Percentiles rank a stretch among this genome's conserved stretches.
phyloP scores from a whole-genome alignment of 73 alveolate species.

The Tetrahymena borealis region DNA sequence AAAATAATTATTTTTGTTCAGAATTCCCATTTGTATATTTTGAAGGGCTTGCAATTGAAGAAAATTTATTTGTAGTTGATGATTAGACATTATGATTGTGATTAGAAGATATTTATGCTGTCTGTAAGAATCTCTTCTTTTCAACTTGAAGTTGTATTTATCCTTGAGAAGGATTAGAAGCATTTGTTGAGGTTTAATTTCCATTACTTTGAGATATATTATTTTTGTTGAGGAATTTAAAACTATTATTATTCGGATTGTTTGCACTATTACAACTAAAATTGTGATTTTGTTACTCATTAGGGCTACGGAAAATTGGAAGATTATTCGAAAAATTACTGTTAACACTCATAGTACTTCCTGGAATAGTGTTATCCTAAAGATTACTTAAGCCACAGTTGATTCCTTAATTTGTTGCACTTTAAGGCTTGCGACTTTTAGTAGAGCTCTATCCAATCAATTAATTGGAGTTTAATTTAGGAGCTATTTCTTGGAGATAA shows the following conservation, averaged over 20 bases:
- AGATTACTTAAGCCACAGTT: not conserved
- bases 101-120: not conserved
- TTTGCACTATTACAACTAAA: not conserved
- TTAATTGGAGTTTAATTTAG: not conserved
- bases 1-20: not conserved
- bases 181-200: not conserved
- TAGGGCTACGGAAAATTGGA: not conserved
- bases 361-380: not conserved
- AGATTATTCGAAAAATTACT: not conserved
- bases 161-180: not conserved
- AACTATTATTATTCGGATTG: not conserved
- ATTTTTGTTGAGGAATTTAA: not conserved
- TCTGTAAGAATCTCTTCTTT: not conserved
- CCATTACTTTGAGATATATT: not conserved
- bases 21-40: not conserved
- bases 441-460: not conserved
- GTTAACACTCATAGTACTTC: not conserved
- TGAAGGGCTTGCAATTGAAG: not conserved
- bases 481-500: not conserved
- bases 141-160: not conserved
- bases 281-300: not conserved
- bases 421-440: not conserved
- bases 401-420: not conserved
- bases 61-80: not conserved
- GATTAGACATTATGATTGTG: not conserved